phyloP scores from a whole-genome alignment of 1,139 yeast species.

The Candida glucosophila region DNA sequence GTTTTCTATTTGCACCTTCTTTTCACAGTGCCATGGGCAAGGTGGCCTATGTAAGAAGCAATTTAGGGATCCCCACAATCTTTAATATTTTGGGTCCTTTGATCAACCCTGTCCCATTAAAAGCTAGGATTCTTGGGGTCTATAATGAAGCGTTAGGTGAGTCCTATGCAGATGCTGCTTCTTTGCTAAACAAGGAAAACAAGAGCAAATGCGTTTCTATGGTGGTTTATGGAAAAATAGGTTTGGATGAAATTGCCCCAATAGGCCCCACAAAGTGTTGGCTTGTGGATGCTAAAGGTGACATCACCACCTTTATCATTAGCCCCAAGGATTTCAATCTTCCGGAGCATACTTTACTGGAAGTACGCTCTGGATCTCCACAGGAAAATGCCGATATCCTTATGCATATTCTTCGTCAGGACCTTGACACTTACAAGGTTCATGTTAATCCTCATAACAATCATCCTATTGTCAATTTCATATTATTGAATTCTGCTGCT shows the following conservation, averaged over 20 bases:
- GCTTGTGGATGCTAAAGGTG: slow-evolving; percentile 48
- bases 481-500: slow-evolving; percentile 79
- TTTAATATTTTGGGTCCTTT: slow-evolving; percentile 92
- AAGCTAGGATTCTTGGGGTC: slow-evolving; percentile 82
- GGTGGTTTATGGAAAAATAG: slow-evolving; percentile 88
- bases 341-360: slow-evolving; percentile 57
- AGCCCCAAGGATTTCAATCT: slow-evolving; percentile 73
- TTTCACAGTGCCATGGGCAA: slow-evolving; percentile 91
- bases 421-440: slow-evolving; percentile 29
- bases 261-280: slow-evolving; percentile 75
- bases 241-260: slow-evolving; percentile 90
- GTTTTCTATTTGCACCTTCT: slow-evolving; percentile 86
- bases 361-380: slow-evolving; percentile 82
- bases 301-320: slow-evolving; percentile 25
- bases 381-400: slow-evolving; percentile 67
- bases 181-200: slow-evolving; percentile 38
- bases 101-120: slow-evolving; percentile 80
- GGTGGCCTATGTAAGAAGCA: slow-evolving; percentile 69
- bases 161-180: slow-evolving; percentile 77
- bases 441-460: slow-evolving; percentile 18
- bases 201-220: slow-evolving; percentile 48
- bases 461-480: slow-evolving; percentile 76
- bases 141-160: slow-evolving; percentile 71
- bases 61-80: slow-evolving; percentile 82
- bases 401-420: slow-evolving; percentile 47